Base-by-base conservation (phyloP, 2,329 filamentous ascomycete species). In the Cladophialophora carrionii region DNA sequence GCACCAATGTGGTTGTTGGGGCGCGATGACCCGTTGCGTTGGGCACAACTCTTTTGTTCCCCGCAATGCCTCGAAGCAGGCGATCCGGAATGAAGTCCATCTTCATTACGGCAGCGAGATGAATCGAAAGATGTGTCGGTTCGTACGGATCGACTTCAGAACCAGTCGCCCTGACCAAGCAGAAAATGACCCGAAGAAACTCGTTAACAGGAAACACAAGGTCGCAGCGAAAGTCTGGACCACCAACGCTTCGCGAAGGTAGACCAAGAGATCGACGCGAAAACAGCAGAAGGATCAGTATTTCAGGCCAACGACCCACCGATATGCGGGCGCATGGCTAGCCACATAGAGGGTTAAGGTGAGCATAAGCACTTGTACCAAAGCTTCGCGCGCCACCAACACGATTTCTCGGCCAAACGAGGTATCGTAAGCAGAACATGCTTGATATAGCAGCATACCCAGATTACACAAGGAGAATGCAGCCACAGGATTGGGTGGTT, bases 351-450 rank as follows among this genome's bases (percentile, higher is more conserved):
- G 54, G 20, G 48, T 6, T 7, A 14, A 32, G 31, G 57, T 67
- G 43, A 67, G 54, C 61, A 67, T 67, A 67, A 67, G 64, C 64
- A 67, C 64, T 67, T 67, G 58, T 48, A 22, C 51, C 31, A 62
- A 62, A 59, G 61, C 57, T 64, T 67, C 52, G 48, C 34, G 48
- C 26, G 41, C 53, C 49, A 41, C 37, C 26, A 24, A 26, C 24
- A 43, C 60, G 32, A 46, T 14, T 20, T 51, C 12, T 22, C 55
- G 22, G 48, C 24, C 14, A 43, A 43, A 55, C 53, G n/a, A 32
- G 52, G 61, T 63, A 37, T 57, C 54, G 64, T 67, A 61, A 67
- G 64, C 64, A 64, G 31, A 26, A 61, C 14, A 52, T 62, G 37
- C 61, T 51, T 20, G 64, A 67, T 66, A 58, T 67, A 64, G 61